Evolutionary conservation across 345 rosid species (phyloP), one percentile per base, ranked within the genome.

Genomic region (Garcia nutans): DNA sequence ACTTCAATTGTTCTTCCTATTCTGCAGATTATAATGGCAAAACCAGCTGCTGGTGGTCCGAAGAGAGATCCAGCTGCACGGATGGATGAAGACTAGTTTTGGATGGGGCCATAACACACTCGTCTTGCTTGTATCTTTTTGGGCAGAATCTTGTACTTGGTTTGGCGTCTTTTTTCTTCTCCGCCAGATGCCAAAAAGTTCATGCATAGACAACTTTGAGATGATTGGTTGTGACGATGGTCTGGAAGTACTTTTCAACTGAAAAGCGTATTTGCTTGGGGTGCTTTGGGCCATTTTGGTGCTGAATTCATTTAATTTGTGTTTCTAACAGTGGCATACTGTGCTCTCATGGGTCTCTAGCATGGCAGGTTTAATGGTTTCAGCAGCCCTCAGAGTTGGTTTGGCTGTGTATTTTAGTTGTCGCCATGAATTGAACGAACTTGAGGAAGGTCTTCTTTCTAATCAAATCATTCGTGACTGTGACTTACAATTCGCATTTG

Each of bases 41-140:
- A 92, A 84, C 97, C 91, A 79, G 99, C 98, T 0, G 99, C 98
- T 0, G 97, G 91, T 80, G 99, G 97, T 58, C 98, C 98, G 13
- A 92, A 84, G 83, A 89, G 94, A 88, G 94, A 87, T 45, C 88
- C 68, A 28, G 87, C 97, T 20, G 88, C 86, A 33, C 94, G 87
- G 3, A 84, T 85, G 83, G 99, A 93, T 60, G 97, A 90, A 71
- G 93, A 91, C 76, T 88, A 89, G 77, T 45, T 65, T 42, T 24
- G 28, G 17, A 31, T 24, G 10, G 8, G 45, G 23, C 15, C 9
- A 13, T 22, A 11, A 55, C 31, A 6, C 47, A 37, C 17, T 22
- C n/a, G 23, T 52, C 66, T 50, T 68, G 61, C 42, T 44, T 61
- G 23, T 49, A 59, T 60, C 33, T 22, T 41, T 26, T 28, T 37